Conservation (phyloP, 2,329 filamentous ascomycete species). For the Fusarium metavorans region DNA sequence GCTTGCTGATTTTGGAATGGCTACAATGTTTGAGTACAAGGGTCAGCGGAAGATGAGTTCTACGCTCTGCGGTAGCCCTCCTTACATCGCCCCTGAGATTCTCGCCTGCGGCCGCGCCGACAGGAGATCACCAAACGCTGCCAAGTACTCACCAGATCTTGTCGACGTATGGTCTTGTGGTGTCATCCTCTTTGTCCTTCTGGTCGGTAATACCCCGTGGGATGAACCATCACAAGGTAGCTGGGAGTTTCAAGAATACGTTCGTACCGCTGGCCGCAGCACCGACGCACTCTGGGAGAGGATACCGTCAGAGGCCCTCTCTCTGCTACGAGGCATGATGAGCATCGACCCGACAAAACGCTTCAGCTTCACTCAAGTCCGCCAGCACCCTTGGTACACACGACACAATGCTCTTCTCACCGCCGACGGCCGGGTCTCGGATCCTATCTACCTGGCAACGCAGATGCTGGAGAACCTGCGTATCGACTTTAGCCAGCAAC, state of each 20-base stretch:
- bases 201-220: constrained; percentile 98
- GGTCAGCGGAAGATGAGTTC: constrained; percentile 84
- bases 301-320: constrained; percentile 79
- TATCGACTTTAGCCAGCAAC: constrained; percentile 84
- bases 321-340: constrained; percentile 93
- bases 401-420: constrained; percentile 82
- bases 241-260: constrained; percentile 92
- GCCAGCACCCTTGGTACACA: constrained; percentile 95
- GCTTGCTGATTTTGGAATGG: constrained; percentile 95
- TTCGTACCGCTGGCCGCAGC: constrained; percentile 82
- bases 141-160: constrained; percentile 80
- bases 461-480: constrained; percentile 92
- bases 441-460: constrained; percentile 89
- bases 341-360: constrained; percentile 79
- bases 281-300: constrained; percentile 87
- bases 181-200: constrained; percentile 94
- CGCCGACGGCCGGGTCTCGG: constrained; percentile 77
- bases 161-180: constrained; percentile 98
- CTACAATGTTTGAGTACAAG: constrained; percentile 92
- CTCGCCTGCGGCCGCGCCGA: constrained; percentile 64
- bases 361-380: constrained; percentile 88
- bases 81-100: constrained; percentile 97
- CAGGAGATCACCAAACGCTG: constrained; percentile 60
- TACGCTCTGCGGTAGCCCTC: constrained; percentile 94
- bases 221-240: constrained; percentile 88